Evolutionary conservation across 108 stramenopile genomes (phyloP).

Genomic region (Epithemia pelagica): DNA sequence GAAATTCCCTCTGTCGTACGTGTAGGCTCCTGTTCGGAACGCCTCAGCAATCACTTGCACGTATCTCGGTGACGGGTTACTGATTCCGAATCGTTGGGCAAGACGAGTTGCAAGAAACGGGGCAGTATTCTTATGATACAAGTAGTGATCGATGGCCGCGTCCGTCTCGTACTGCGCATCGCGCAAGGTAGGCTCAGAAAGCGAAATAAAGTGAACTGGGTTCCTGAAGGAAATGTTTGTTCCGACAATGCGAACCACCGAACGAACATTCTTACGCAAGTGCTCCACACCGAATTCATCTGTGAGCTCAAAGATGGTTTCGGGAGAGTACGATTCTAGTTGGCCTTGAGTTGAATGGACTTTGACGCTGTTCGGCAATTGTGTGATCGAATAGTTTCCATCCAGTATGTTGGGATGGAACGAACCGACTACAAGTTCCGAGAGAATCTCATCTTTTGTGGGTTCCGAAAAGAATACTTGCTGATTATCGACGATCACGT

Average conservation of each 20-base stretch:
- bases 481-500: too few relatives aligned
- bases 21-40: conserved; percentile 46
- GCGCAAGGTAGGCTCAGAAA: conserved; percentile 30
- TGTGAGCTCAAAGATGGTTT: conserved; percentile 9
- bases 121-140: conserved; percentile 42
- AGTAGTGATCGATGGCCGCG: conserved; percentile 55
- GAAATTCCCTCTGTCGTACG: conserved; percentile 11
- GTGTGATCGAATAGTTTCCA: too few relatives aligned
- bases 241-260: conserved; percentile 1
- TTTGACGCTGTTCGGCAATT: too few relatives aligned
- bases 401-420: too few relatives aligned
- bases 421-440: too few relatives aligned
- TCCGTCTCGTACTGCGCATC: conserved; percentile 64
- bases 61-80: conserved; percentile 64
- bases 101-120: conserved; percentile 50
- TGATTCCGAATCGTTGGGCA: conserved; percentile 55
- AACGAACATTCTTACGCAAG: conserved; percentile 25
- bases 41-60: conserved; percentile 32
- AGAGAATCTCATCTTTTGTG: too few relatives aligned
- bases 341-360: too few relatives aligned
- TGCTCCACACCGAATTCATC: conserved; percentile 11
- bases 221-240: conserved; percentile 5
- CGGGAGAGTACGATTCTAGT: too few relatives aligned
- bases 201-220: conserved; percentile 38
- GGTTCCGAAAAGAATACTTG: too few relatives aligned